Evolutionary conservation across 129 eudicot genomes (phyloP).

Genomic region (Daucus carota): DNA sequence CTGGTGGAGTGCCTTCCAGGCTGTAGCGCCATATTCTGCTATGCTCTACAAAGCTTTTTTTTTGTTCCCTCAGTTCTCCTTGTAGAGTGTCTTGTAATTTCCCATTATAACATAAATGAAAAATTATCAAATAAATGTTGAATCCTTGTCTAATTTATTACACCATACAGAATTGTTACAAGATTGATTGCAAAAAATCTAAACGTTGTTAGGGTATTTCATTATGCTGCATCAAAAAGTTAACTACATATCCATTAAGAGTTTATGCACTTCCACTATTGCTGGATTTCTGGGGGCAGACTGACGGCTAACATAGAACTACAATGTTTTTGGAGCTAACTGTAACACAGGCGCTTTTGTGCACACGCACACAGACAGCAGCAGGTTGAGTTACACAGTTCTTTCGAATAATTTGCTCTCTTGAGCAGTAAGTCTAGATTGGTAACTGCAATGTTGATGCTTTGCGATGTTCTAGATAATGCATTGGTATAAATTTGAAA

Average conservation of each 20-base stretch:
- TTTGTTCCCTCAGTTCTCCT: neutral
- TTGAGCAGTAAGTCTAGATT: neutral
- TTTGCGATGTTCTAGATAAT: neutral
- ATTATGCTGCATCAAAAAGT: neutral
- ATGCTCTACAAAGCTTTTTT: neutral
- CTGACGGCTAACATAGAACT: neutral
- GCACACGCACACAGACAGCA: neutral
- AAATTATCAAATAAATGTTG: neutral
- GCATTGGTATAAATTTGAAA: neutral
- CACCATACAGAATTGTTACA: neutral
- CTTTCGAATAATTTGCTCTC: neutral
- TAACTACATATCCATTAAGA: neutral
- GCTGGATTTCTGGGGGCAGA: neutral
- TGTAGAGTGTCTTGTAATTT: neutral
- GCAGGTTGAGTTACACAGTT: too few relatives aligned
- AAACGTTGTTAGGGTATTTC: neutral
- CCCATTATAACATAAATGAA: neutral
- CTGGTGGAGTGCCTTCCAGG: conserved; percentile 82
- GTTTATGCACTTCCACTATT: neutral
- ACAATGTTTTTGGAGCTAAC: neutral
- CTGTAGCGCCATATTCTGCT: conserved; percentile 20
- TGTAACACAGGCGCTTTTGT: neutral
- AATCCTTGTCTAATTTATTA: neutral
- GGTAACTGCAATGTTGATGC: neutral
- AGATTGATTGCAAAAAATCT: too few relatives aligned